A percentile compares a stretch with the other conserved stretches of the same genome.
Evolutionary conservation across 164 flowering plant genomes (phyloP).

Genomic region (Vitis rotundifolia): DNA sequence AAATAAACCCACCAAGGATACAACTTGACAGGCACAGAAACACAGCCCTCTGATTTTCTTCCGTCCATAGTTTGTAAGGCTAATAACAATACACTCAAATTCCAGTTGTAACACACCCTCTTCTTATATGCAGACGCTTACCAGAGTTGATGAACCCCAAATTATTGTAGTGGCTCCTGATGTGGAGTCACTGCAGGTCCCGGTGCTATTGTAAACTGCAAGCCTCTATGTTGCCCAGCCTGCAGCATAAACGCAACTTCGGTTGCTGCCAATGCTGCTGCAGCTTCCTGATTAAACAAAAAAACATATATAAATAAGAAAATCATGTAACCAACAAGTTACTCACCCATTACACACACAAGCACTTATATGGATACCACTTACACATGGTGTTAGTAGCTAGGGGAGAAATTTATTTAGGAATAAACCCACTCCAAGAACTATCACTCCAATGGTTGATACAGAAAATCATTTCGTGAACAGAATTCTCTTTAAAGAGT

Average conservation of each 20-base stretch:
- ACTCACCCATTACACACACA: no score
- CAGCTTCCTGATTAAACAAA: slow-evolving; percentile 27
- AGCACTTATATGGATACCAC: no score
- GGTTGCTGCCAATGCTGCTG: slow-evolving; percentile 41
- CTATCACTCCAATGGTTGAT: not conserved
- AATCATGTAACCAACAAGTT: no score
- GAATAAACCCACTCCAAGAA: not conserved
- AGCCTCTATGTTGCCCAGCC: slow-evolving; percentile 44
- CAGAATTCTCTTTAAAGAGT: not conserved
- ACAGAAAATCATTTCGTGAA: not conserved
- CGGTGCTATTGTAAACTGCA: slow-evolving; percentile 44
- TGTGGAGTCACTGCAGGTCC: slow-evolving; percentile 28
- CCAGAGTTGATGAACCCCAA: not conserved
- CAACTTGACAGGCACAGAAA: not conserved
- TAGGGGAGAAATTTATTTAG: no score
- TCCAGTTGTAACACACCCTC: not conserved
- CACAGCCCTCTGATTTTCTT: slow-evolving; percentile 6
- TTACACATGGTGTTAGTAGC: no score
- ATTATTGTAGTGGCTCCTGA: slow-evolving; percentile 32
- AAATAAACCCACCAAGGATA: not conserved
- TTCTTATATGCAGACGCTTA: not conserved
- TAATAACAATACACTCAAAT: slow-evolving; percentile 1
- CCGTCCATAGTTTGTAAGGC: not conserved
- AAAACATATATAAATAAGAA: not conserved
- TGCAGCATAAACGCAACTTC: slow-evolving; percentile 54